These are phyloP conservation scores for Mycocentrospora acerina DNA, from an alignment of 2,329 filamentous ascomycete species.

Conservation along the genomic window DNA sequence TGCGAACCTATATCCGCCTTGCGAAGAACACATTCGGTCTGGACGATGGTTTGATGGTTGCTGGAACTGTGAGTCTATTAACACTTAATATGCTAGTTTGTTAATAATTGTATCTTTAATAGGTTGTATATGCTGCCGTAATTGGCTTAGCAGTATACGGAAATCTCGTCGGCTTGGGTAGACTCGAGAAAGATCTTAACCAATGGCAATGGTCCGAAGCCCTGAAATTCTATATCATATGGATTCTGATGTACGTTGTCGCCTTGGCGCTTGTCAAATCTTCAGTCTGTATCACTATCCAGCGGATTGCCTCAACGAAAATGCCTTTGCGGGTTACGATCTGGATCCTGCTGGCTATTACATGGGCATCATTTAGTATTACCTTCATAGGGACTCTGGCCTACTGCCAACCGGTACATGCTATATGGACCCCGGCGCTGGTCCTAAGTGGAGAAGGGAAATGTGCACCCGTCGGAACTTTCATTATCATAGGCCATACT, in stretches of 20 bases:
- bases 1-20: conserved; percentile 18
- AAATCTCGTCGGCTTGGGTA: conserved; percentile 19
- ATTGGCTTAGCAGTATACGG: conserved; percentile 17
- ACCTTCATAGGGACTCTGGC: conserved; percentile 22
- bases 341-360: conserved; percentile 16
- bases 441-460: conserved; percentile 12
- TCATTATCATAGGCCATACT: conserved; percentile 22
- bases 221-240: conserved; percentile 28
- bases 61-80: conserved; percentile 11
- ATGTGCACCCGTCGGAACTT: conserved; percentile 19
- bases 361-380: conserved; percentile 23
- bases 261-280: conserved; percentile 26
- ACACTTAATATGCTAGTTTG: neutral
- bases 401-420: conserved; percentile 19
- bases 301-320: conserved; percentile 23
- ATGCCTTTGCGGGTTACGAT: conserved; percentile 16
- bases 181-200: conserved; percentile 19
- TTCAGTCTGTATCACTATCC: conserved; percentile 25
- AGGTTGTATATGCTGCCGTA: conserved; percentile 16
- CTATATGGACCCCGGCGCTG: conserved; percentile 16
- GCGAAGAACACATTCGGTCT: conserved; percentile 16
- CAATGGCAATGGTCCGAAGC: conserved; percentile 19
- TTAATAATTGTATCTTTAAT: neutral
- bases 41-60: conserved; percentile 20
- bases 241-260: conserved; percentile 26